phyloP scores from a whole-genome alignment of 2,329 filamentous ascomycete species.

The Akanthomyces dipterigenus region DNA sequence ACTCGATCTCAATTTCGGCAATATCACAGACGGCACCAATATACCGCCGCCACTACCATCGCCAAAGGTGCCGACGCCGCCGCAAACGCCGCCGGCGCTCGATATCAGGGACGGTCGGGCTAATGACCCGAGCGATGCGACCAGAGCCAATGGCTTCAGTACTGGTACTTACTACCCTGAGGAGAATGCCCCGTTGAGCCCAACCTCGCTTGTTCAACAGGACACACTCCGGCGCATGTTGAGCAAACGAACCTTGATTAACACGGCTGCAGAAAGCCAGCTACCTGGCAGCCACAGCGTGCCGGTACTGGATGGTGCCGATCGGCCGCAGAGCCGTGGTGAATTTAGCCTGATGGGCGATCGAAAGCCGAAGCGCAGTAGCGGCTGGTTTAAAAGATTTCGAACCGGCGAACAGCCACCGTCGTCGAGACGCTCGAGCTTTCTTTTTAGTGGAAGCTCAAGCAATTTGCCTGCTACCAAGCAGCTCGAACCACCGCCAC shows the following conservation, averaged over 20 bases:
- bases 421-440: conserved; percentile 36
- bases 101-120: conserved; percentile 15
- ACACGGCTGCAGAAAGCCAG: conserved; percentile 44
- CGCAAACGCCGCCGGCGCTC: conserved; percentile 27
- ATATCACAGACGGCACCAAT: conserved; percentile 53
- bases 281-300: conserved; percentile 32
- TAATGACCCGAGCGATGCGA: conserved; percentile 3
- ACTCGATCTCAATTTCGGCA: conserved; percentile 52
- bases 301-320: conserved; percentile 22
- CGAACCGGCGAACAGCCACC: conserved; percentile 29
- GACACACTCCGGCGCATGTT: conserved; percentile 53
- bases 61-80: conserved; percentile 42
- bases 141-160: conserved; percentile 35
- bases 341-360: conserved; percentile 43
- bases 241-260: conserved; percentile 49
- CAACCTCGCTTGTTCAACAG: conserved; percentile 43
- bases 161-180: conserved; percentile 43
- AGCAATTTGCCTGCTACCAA: conserved; percentile 24
- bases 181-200: conserved; percentile 46
- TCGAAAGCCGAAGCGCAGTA: conserved; percentile 48
- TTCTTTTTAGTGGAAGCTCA: conserved; percentile 35
- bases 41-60: conserved; percentile 54
- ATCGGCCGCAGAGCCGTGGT: conserved; percentile 45
- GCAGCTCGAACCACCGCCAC: conserved; percentile 45
- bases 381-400: conserved; percentile 54